phyloP scores from a whole-genome alignment of 1,139 yeast genomes.

The Pneumocystis murina region DNA sequence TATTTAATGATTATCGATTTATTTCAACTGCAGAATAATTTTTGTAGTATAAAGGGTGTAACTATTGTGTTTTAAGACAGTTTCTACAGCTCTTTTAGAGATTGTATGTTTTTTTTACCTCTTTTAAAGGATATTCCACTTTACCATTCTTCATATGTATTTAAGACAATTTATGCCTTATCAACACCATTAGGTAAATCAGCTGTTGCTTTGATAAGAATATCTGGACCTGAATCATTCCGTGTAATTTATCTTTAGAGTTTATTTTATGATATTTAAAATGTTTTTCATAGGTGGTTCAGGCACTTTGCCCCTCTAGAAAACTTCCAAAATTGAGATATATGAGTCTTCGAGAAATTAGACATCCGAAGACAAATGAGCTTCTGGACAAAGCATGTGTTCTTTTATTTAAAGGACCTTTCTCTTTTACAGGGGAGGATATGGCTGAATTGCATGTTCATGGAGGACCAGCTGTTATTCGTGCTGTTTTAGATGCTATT shows the following conservation, averaged over 20 bases:
- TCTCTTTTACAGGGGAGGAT: constrained; percentile 91
- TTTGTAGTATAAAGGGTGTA: no score
- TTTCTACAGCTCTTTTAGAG: background rate
- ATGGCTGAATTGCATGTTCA: constrained; percentile 73
- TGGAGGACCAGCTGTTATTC: constrained; percentile 81
- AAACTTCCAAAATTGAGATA: constrained; percentile 31
- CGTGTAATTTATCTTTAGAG: background rate
- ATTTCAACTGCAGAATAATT: no score
- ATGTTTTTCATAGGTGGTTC: background rate
- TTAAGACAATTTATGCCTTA: constrained; percentile 62
- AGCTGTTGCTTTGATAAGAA: constrained; percentile 74
- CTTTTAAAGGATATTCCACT: background rate
- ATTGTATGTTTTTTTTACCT: background rate
- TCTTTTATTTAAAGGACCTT: constrained; percentile 54
- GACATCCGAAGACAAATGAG: constrained; percentile 24
- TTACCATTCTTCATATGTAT: background rate
- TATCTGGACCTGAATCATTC: constrained; percentile 49
- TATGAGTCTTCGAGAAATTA: constrained; percentile 17
- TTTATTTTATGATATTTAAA: constrained; percentile 2
- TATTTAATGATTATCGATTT: no score
- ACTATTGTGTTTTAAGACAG: no score
- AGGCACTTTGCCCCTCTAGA: constrained; percentile 24
- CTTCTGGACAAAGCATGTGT: constrained; percentile 67
- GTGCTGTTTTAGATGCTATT: constrained; percentile 54
- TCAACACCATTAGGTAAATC: constrained; percentile 72